phyloP scores from a whole-genome alignment of 257 asterid genomes.

The Solanum chaucha region DNA sequence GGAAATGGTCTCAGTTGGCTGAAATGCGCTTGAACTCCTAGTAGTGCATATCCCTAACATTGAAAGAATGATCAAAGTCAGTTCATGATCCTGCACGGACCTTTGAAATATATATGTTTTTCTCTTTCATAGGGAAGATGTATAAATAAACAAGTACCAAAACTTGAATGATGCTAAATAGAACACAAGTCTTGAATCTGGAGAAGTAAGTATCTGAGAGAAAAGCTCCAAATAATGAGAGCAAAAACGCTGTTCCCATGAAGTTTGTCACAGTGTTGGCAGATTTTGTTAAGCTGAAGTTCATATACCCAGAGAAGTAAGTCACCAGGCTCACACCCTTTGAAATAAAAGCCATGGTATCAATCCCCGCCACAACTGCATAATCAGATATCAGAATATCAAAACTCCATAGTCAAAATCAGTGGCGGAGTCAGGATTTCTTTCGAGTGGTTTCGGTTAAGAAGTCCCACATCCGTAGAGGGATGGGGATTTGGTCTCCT shows the following conservation, averaged over 20 bases:
- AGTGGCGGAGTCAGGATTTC: background rate
- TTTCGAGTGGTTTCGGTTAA: background rate
- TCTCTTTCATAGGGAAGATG: background rate
- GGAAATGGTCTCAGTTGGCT: slow-evolving; percentile 51
- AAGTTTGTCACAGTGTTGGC: slow-evolving; percentile 61
- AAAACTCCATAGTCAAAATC: background rate
- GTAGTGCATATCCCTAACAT: slow-evolving; percentile 47
- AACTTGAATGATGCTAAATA: slow-evolving; percentile 38
- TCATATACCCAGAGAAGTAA: slow-evolving; percentile 51
- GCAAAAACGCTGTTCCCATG: slow-evolving; percentile 51
- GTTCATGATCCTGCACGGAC: background rate
- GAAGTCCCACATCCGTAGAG: background rate
- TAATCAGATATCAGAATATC: background rate
- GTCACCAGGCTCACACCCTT: slow-evolving; percentile 58
- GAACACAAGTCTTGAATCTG: slow-evolving; percentile 40
- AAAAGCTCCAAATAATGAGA: slow-evolving; percentile 53
- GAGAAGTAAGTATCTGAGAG: slow-evolving; percentile 51
- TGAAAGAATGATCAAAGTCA: background rate
- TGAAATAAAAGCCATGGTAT: slow-evolving; percentile 52
- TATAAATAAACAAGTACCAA: slow-evolving; percentile 13
- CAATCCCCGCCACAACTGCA: slow-evolving; percentile 44
- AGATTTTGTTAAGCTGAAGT: slow-evolving; percentile 42
- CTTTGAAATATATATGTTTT: background rate
- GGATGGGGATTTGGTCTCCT: background rate
- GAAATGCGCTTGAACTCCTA: slow-evolving; percentile 65